Percentiles rank a stretch among this genome's conserved stretches.
phyloP scores from a whole-genome alignment of 2,329 filamentous ascomycete species.

The Phaeoacremonium minimum region DNA sequence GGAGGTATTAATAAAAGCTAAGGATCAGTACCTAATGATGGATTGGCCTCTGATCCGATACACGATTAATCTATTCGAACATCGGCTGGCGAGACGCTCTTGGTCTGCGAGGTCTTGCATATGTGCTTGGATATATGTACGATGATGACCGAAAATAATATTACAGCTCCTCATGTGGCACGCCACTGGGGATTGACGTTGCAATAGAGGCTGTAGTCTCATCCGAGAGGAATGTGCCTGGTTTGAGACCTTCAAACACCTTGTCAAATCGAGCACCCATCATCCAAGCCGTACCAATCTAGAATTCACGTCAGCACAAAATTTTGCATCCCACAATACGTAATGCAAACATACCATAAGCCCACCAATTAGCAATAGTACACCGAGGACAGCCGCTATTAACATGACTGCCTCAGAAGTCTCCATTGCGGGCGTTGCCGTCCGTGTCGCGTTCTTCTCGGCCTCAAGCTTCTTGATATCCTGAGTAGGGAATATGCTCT shows the following conservation, averaged over 20 bases:
- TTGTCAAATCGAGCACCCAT: conserved; percentile 81
- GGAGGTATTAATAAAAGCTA: too few relatives aligned
- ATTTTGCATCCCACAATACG: too few relatives aligned
- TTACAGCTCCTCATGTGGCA: conserved; percentile 24
- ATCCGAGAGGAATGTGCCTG: conserved; percentile 7
- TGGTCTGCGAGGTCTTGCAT: too few relatives aligned
- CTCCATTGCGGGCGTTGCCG: conserved; percentile 40
- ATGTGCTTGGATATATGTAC: too few relatives aligned
- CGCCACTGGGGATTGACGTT: conserved; percentile 12
- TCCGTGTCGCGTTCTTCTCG: conserved; percentile 27
- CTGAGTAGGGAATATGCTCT: conserved; percentile 85
- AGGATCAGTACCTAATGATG: too few relatives aligned
- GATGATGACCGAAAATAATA: too few relatives aligned
- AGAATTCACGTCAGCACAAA: too few relatives aligned
- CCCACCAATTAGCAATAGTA: conserved; percentile 66
- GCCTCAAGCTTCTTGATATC: conserved; percentile 57
- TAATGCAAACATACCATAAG: conserved; percentile 78
- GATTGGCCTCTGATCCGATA: too few relatives aligned
- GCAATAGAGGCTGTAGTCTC: conserved; percentile 11
- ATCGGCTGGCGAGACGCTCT: too few relatives aligned
- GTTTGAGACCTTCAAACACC: conserved; percentile 49
- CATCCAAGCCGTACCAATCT: conserved; percentile 76
- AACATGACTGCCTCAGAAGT: conserved; percentile 63
- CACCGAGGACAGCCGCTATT: conserved; percentile 58
- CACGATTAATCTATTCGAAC: too few relatives aligned